Evolutionary conservation across 2,329 filamentous ascomycete species (phyloP).

Genomic region (Alternaria hordeiaustralica): DNA sequence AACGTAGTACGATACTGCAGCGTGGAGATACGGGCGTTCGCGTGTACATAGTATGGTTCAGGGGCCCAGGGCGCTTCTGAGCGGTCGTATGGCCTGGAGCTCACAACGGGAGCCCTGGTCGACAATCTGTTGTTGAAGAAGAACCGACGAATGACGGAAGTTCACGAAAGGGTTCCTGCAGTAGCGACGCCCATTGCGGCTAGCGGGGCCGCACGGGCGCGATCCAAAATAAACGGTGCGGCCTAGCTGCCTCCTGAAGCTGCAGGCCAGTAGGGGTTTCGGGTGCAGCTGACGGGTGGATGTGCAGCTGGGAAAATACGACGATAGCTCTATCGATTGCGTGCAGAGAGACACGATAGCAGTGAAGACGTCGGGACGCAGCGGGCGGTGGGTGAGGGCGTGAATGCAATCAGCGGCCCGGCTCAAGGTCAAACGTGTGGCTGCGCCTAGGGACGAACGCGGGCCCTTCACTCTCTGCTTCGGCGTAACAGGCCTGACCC

Average conservation of each 20-base stretch:
- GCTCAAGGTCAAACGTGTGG: constrained; percentile 36
- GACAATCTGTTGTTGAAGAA: constrained; percentile 20
- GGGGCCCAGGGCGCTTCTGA: constrained; percentile 30
- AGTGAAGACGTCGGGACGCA: not conserved
- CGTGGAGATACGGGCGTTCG: not conserved
- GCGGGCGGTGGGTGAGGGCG: not conserved
- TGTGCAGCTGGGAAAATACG: constrained; percentile 17
- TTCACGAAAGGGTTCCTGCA: constrained; percentile 29
- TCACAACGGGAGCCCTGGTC: constrained; percentile 17
- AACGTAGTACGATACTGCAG: not conserved
- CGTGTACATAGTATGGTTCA: constrained; percentile 15
- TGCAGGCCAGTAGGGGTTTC: constrained; percentile 5
- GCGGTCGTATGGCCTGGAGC: constrained; percentile 21
- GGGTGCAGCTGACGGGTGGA: constrained; percentile 12
- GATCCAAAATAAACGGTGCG: constrained; percentile 31
- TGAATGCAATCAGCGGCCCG: constrained; percentile 17
- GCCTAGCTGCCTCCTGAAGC: constrained; percentile 25
- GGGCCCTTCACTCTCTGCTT: constrained; percentile 15
- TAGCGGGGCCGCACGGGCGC: constrained; percentile 13
- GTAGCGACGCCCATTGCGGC: constrained; percentile 9
- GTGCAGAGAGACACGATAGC: not conserved
- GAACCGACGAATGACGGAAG: constrained; percentile 27
- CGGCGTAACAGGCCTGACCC: constrained; percentile 25
- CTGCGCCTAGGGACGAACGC: constrained; percentile 18
- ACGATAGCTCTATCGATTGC: constrained; percentile 14